Evolutionary conservation across 306 rosid species (phyloP).

Genomic region (Oxytropis ochrocephala): DNA sequence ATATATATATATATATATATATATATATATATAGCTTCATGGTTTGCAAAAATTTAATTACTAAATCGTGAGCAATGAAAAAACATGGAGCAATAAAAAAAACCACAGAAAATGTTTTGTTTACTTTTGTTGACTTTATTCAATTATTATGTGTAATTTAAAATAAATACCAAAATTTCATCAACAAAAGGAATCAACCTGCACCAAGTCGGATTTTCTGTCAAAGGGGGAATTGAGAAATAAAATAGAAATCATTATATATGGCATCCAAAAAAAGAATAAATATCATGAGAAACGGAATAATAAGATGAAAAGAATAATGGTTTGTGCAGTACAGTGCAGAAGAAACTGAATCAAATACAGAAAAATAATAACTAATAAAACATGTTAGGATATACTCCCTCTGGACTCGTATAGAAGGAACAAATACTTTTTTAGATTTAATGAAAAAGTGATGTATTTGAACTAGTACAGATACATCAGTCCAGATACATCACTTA

Average conservation of each 20-base stretch:
- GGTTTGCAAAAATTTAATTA: background rate
- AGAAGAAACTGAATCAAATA: no score
- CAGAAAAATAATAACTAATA: background rate
- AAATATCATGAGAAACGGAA: background rate
- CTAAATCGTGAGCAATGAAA: background rate
- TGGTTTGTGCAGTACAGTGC: background rate
- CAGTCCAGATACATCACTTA: no score
- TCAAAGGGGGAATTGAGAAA: background rate
- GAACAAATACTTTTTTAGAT: no score
- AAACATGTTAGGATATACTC: background rate
- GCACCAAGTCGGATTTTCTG: background rate
- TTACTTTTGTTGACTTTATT: background rate
- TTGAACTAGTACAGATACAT: no score
- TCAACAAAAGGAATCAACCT: background rate
- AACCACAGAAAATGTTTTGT: background rate
- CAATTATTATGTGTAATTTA: background rate
- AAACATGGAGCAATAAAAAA: background rate
- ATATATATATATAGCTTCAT: no score
- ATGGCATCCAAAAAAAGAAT: background rate
- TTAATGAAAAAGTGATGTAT: no score
- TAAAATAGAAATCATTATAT: background rate
- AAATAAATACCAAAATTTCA: background rate
- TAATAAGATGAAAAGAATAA: conserved; percentile 12
- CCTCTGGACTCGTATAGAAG: no score
- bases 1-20: no score